Evolutionary conservation across 768 basidiomycete genomes (phyloP).

Genomic region (Boletus sp.): DNA sequence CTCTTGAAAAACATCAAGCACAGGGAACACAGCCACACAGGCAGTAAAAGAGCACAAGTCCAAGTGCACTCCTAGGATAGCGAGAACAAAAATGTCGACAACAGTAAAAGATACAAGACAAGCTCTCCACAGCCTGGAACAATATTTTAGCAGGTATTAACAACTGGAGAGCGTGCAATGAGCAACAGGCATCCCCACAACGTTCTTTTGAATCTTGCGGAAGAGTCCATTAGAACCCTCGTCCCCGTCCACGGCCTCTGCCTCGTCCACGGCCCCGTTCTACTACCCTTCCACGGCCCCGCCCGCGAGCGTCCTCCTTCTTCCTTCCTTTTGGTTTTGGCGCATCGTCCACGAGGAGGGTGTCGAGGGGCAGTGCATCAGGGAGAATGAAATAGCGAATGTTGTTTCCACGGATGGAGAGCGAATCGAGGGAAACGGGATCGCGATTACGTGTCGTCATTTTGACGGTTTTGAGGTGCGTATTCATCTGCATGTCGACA

Average conservation of each 20-base stretch:
- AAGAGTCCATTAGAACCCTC: constrained; percentile 33
- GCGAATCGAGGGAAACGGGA: constrained; percentile 78
- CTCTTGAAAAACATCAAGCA: constrained; percentile 26
- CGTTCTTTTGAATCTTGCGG: constrained; percentile 1
- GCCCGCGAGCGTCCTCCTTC: constrained; percentile 77
- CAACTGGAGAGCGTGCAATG: constrained; percentile 9
- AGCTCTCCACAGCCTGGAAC: constrained; percentile 13
- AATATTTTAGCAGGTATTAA: constrained; percentile 26
- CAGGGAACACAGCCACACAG: constrained; percentile 24
- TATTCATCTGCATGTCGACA: constrained; percentile 99
- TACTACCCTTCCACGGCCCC: constrained; percentile 45
- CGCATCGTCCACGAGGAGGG: constrained; percentile 94
- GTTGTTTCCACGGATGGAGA: constrained; percentile 96
- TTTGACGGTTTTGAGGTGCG: constrained; percentile 96
- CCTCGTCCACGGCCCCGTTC: constrained; percentile 55
- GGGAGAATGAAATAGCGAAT: constrained; percentile 97
- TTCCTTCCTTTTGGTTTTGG: constrained; percentile 93
- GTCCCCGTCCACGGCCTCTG: constrained; percentile 49
- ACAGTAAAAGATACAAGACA: constrained; percentile 21
- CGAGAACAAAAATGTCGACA: constrained; percentile 2
- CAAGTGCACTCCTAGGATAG: not conserved
- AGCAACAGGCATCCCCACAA: not conserved
- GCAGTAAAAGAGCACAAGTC: not conserved
- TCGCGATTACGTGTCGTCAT: constrained; percentile 92
- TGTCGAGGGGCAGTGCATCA: constrained; percentile 93